phyloP scores from a whole-genome alignment of 306 rosid genomes.

The Castanea sativa region DNA sequence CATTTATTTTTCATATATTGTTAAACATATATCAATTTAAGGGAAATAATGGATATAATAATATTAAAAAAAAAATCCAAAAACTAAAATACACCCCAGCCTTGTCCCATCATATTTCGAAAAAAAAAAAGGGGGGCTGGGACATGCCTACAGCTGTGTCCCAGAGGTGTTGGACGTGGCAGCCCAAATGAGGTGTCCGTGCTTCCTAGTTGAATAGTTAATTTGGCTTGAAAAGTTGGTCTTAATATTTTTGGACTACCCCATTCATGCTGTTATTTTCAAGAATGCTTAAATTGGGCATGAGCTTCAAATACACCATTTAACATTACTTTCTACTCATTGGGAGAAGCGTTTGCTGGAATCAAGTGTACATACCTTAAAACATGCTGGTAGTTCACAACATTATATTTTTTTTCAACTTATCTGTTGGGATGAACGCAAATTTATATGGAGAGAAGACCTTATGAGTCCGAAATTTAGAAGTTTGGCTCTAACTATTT shows the following conservation, averaged over 20 bases:
- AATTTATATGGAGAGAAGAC: neutral
- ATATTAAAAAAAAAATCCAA: too few relatives aligned
- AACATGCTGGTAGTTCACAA: neutral
- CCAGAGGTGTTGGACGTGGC: too few relatives aligned
- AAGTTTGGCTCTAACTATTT: neutral
- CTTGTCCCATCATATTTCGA: too few relatives aligned
- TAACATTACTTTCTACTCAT: neutral
- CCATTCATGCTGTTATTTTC: neutral
- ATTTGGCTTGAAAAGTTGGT: neutral
- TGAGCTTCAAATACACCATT: neutral
- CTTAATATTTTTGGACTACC: neutral
- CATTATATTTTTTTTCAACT: neutral
- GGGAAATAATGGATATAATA: too few relatives aligned
- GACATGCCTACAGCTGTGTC: too few relatives aligned
- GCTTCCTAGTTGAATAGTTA: neutral
- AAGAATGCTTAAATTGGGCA: neutral
- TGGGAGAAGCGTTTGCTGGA: neutral
- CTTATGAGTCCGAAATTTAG: neutral
- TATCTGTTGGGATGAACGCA: neutral
- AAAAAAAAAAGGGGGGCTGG: too few relatives aligned
- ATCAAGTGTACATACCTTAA: neutral
- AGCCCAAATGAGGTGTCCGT: too few relatives aligned
- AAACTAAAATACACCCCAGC: too few relatives aligned
- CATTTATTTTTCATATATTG: too few relatives aligned
- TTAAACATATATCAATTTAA: too few relatives aligned